phyloP scores from a whole-genome alignment of 805 yeast genomes.

The Candida methanosorbosa region DNA sequence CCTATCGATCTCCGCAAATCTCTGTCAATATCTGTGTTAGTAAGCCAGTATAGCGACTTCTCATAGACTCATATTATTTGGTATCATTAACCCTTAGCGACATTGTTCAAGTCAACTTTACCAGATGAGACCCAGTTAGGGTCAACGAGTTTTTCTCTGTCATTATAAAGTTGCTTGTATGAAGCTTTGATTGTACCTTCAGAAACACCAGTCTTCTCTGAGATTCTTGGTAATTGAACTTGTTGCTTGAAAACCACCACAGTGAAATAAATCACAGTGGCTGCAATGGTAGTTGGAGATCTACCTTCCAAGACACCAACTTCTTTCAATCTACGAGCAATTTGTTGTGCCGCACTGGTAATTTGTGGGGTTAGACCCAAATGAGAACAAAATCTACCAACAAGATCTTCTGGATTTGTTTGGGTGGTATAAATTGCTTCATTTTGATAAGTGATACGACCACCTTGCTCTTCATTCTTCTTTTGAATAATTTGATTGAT shows the following conservation, averaged over 20 bases:
- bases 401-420: conserved; percentile 88
- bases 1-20: no score
- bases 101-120: conserved; percentile 41
- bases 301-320: conserved; percentile 93
- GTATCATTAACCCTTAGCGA: no score
- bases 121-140: conserved; percentile 69
- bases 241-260: conserved; percentile 78
- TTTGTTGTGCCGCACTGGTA: conserved; percentile 86
- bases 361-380: conserved; percentile 79
- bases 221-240: conserved; percentile 68
- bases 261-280: conserved; percentile 93
- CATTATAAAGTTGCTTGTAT: conserved; percentile 73
- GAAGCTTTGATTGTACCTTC: conserved; percentile 96
- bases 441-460: conserved; percentile 34
- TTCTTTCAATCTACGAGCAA: conserved; percentile 83
- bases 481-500: conserved; percentile 54
- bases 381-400: conserved; percentile 93
- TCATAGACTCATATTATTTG: no score
- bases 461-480: conserved; percentile 39
- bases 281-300: conserved; percentile 95
- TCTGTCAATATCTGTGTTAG: no score
- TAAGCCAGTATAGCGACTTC: no score
- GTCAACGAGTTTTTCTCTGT: conserved; percentile 63
- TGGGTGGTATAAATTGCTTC: conserved; percentile 64
- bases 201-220: conserved; percentile 90